Percentiles rank a stretch among this genome's conserved stretches.
These are phyloP conservation scores for Cutaneotrichosporon cutaneum DNA, from an alignment of 1,284 basidiomycete genomes.

Conservation along the genomic window DNA sequence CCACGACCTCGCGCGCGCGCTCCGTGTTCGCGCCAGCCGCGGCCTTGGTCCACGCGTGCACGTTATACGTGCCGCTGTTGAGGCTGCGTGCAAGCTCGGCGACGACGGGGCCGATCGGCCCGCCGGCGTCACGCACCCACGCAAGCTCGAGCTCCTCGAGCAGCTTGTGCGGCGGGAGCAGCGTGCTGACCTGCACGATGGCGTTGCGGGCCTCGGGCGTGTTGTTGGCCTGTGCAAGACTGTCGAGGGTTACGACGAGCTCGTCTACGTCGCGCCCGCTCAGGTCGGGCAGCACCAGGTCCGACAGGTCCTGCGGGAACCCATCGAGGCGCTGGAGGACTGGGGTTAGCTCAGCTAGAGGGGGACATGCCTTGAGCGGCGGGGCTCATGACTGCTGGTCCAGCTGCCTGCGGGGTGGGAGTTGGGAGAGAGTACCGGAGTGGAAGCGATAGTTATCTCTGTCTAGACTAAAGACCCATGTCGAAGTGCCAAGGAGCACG, in stretches of 20 bases:
- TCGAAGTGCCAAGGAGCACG: not conserved
- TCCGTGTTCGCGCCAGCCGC: not conserved
- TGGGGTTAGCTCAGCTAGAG: constrained; percentile 3
- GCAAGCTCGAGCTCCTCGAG: constrained; percentile 13
- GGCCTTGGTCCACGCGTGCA: constrained; percentile 12
- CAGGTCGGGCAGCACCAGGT: constrained; percentile 3
- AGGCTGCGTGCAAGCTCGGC: constrained; percentile 8
- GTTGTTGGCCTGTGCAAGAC: constrained; percentile 6
- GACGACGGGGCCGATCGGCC: not conserved
- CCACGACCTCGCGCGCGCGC: constrained; percentile 12
- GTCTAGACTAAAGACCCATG: too few relatives aligned
- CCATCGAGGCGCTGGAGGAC: constrained; percentile 23
- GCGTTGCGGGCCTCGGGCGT: constrained; percentile 22
- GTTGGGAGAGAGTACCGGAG: not conserved
- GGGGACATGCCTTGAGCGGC: not conserved
- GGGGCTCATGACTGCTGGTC: constrained; percentile 7
- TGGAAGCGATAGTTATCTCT: not conserved
- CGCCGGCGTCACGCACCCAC: constrained; percentile 15
- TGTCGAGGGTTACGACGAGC: constrained; percentile 14
- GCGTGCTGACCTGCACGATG: constrained; percentile 16
- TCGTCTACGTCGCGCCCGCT: constrained; percentile 9
- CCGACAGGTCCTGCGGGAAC: constrained; percentile 24
- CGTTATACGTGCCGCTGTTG: constrained; percentile 13
- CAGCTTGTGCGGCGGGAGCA: constrained; percentile 10
- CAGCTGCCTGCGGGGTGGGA: not conserved